Evolutionary conservation across 768 basidiomycete species (phyloP).

Genomic region (Strobilomyces confusus): DNA sequence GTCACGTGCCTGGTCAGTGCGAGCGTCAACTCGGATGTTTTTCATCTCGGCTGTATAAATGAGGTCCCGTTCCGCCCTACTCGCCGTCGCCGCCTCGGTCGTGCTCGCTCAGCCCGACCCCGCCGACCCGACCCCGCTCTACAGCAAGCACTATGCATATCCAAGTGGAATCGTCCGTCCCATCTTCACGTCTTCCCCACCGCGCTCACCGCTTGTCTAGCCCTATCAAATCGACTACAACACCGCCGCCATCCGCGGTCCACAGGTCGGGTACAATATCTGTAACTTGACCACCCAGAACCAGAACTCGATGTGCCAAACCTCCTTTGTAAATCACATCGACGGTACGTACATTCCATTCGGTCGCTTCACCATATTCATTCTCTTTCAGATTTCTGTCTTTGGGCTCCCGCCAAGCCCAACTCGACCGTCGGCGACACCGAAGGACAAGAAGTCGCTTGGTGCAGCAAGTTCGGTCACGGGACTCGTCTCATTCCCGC

Average conservation of each 20-base stretch:
- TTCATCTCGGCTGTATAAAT: not conserved
- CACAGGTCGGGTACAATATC: conserved; percentile 60
- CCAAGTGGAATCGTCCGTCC: conserved; percentile 41
- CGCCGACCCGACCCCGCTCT: conserved; percentile 45
- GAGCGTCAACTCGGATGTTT: not conserved
- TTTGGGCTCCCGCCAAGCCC: conserved; percentile 56
- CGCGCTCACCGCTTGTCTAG: conserved; percentile 22
- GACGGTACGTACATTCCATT: conserved; percentile 26
- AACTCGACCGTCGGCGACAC: conserved; percentile 56
- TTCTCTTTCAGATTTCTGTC: conserved; percentile 54
- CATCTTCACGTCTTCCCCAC: not conserved
- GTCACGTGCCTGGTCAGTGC: conserved; percentile 30
- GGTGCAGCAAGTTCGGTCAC: conserved; percentile 67
- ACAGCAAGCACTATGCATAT: conserved; percentile 42
- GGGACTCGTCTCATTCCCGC: conserved; percentile 74
- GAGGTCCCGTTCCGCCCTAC: conserved; percentile 43
- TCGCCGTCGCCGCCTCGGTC: conserved; percentile 30
- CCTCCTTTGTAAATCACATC: conserved; percentile 58
- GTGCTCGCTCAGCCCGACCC: conserved; percentile 33
- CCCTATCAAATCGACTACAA: conserved; percentile 48
- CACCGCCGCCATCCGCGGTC: conserved; percentile 43
- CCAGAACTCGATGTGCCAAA: conserved; percentile 66
- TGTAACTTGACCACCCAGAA: conserved; percentile 66
- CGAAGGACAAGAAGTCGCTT: conserved; percentile 71
- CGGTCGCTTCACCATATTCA: not conserved